Evolutionary conservation across 2,329 filamentous ascomycete species (phyloP).

Genomic region (Penicillium sp.): DNA sequence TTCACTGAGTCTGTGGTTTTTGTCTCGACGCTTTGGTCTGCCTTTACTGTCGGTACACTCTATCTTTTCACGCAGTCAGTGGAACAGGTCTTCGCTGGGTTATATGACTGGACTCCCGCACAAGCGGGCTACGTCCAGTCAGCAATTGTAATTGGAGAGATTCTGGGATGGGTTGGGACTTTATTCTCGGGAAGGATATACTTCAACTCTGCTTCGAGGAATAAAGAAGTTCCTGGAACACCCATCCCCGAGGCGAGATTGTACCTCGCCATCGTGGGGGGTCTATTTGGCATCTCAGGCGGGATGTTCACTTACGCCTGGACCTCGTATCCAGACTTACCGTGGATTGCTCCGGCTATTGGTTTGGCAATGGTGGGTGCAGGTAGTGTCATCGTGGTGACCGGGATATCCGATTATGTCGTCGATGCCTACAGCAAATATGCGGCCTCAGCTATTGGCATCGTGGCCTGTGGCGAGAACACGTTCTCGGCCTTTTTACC

Average conservation of each 20-base stretch:
- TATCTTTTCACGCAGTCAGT: constrained; percentile 50
- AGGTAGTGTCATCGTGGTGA: constrained; percentile 48
- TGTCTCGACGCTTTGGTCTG: constrained; percentile 49
- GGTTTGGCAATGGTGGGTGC: constrained; percentile 45
- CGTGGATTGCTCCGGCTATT: constrained; percentile 41
- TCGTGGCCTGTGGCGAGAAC: constrained; percentile 51
- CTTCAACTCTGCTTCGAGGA: constrained; percentile 37
- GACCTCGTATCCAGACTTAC: constrained; percentile 36
- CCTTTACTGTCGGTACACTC: constrained; percentile 49
- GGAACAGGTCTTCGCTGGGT: constrained; percentile 45
- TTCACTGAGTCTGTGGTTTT: constrained; percentile 50
- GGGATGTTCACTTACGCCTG: constrained; percentile 45
- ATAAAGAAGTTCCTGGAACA: constrained; percentile 43
- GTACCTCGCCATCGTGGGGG: constrained; percentile 45
- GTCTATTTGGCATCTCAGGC: constrained; percentile 38
- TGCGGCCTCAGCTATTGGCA: constrained; percentile 52
- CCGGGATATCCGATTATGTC: constrained; percentile 55
- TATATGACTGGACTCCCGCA: constrained; percentile 32
- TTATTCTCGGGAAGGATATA: constrained; percentile 34
- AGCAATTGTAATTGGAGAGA: constrained; percentile 48
- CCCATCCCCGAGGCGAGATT: constrained; percentile 51
- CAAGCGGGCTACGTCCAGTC: constrained; percentile 46
- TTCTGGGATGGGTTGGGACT: constrained; percentile 43
- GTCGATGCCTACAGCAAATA: constrained; percentile 55
- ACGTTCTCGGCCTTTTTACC: constrained; percentile 49